These are phyloP conservation scores for Cyberlindnera euphorbiae DNA, from an alignment of 805 yeast species.

Conservation along the genomic window DNA sequence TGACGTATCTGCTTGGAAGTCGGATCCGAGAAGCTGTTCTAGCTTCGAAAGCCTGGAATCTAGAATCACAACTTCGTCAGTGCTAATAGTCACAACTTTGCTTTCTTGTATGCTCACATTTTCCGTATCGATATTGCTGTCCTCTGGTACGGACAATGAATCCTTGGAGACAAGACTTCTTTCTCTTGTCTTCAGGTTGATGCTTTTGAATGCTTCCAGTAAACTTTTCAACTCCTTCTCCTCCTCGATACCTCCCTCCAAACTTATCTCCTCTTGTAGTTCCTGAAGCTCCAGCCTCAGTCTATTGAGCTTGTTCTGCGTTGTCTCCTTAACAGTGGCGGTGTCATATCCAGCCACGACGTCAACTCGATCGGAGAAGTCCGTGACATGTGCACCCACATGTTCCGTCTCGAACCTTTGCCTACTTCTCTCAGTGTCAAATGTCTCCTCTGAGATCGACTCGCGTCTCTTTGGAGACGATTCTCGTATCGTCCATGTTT, in stretches of 20 bases:
- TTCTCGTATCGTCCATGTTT: constrained; percentile 13
- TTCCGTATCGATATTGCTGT: too few relatives aligned
- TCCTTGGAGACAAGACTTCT: constrained; percentile 9
- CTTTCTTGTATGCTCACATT: not conserved
- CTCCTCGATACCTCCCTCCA: constrained; percentile 10
- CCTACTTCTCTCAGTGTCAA: constrained; percentile 20
- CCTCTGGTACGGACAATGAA: too few relatives aligned
- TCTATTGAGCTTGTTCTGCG: constrained; percentile 34
- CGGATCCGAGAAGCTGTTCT: constrained; percentile 18
- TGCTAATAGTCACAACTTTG: not conserved
- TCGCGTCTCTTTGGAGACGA: constrained; percentile 14
- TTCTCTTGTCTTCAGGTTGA: constrained; percentile 13
- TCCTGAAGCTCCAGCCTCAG: constrained; percentile 37
- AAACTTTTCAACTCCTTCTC: constrained; percentile 19
- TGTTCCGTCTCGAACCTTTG: constrained; percentile 26
- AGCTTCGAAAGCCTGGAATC: constrained; percentile 15
- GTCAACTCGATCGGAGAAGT: constrained; percentile 30
- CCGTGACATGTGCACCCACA: constrained; percentile 18
- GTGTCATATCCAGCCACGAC: constrained; percentile 30
- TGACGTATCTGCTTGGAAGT: constrained; percentile 13
- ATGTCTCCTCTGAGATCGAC: constrained; percentile 19
- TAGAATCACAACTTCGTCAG: constrained; percentile 9
- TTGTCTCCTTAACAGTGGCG: constrained; percentile 32
- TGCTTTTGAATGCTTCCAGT: constrained; percentile 16
- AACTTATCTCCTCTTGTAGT: constrained; percentile 21